phyloP scores from a whole-genome alignment of 768 basidiomycete genomes.

The Lyophyllum decastes region DNA sequence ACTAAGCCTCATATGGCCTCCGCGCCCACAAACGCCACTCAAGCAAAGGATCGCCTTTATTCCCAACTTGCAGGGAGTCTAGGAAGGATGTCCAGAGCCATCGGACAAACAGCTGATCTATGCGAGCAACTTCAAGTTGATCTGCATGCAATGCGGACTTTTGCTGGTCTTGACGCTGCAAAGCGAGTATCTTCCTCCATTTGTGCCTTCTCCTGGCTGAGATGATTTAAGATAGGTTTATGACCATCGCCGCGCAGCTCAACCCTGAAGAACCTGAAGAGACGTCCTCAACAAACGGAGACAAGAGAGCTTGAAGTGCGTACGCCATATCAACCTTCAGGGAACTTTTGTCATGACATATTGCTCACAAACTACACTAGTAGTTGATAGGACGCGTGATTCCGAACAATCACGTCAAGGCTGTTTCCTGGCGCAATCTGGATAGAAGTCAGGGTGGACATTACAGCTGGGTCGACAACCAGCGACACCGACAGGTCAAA shows the following conservation, averaged over 20 bases:
- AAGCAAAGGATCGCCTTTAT: constrained; percentile 82
- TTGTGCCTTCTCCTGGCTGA: background rate
- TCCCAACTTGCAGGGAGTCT: constrained; percentile 72
- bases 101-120: constrained; percentile 73
- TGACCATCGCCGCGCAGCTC: constrained; percentile 42
- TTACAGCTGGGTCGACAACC: no score
- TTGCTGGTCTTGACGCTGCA: constrained; percentile 79
- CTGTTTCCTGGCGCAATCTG: no score
- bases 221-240: constrained; percentile 29
- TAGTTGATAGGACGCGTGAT: no score
- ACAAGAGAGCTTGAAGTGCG: background rate
- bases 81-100: constrained; percentile 63
- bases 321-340: background rate
- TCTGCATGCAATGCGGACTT: constrained; percentile 75
- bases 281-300: background rate
- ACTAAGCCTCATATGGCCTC: constrained; percentile 6
- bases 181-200: constrained; percentile 54
- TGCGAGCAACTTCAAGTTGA: constrained; percentile 78
- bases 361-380: background rate
- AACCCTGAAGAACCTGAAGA: constrained; percentile 33
- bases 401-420: no score
- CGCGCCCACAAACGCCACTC: constrained; percentile 63
- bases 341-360: background rate
- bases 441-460: no score
- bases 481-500: background rate